phyloP scores from a whole-genome alignment of 371 early-diverging fungal genomes.

The Circinella minor region DNA sequence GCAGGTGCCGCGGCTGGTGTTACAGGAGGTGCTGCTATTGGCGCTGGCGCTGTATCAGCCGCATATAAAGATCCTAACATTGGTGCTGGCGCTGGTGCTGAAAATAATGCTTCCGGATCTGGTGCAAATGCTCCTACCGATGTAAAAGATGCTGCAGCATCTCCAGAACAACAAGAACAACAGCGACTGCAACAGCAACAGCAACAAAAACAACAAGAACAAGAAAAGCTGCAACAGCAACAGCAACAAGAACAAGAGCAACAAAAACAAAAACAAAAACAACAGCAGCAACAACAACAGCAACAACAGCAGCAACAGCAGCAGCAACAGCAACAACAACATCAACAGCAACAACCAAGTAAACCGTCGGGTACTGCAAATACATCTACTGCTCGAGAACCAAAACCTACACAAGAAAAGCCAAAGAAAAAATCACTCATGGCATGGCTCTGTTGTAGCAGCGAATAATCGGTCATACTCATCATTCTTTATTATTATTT shows the following conservation, averaged over 20 bases:
- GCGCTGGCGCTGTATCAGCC: neutral
- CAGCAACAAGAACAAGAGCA: neutral
- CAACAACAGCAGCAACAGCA: too few species aligned
- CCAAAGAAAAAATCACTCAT: neutral
- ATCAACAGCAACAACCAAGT: too few species aligned
- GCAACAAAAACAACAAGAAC: neutral
- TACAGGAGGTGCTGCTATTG: constrained; percentile 6
- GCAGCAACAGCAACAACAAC: too few species aligned
- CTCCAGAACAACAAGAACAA: too few species aligned
- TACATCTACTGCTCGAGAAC: constrained; percentile 2
- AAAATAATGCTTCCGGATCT: too few species aligned
- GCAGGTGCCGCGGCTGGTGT: constrained; percentile 13
- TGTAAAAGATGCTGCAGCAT: too few species aligned
- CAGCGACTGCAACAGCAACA: too few species aligned
- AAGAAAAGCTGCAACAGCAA: too few species aligned
- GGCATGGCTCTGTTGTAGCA: neutral
- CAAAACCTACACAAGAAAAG: neutral
- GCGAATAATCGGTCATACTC: neutral
- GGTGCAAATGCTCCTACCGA: too few species aligned
- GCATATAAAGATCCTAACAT: too few species aligned
- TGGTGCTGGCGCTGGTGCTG: neutral
- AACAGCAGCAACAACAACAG: neutral
- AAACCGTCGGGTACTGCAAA: neutral
- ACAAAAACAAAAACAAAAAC: too few species aligned
- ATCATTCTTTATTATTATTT: neutral